Evolutionary conservation across 73 alveolate species (phyloP), one percentile per base, ranked within the genome.

Genomic region (Paraurostyla sp.): DNA sequence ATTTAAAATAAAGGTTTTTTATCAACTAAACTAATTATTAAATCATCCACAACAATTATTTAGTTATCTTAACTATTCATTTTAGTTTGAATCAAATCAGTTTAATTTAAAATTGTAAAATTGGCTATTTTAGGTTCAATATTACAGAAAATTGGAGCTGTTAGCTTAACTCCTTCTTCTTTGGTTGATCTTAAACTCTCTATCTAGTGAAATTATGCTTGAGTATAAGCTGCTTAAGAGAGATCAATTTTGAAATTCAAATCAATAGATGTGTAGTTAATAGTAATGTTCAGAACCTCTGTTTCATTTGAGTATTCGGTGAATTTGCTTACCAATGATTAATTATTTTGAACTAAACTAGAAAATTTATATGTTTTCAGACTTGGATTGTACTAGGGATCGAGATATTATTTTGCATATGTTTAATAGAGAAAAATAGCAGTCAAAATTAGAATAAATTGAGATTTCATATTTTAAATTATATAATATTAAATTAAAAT

Each of bases 141-240:
- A 6, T 59, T 59, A 23, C 76, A 59, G 49, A 59, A 59, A 7
- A 59, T 59, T 4, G 76, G 76, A 6, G 76, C 51, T 7, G 76
- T 59, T 3, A 59, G 49, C 32, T 49, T 59, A 3, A 59, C 76
- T 4, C 32, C 11, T 30, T 59, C 76, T 30, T 59, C 76, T 27
- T 59, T 59, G 22, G 76, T 59, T 20, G 76, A 59, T 59, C 32
- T 59, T 6, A 59, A 23, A 20, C 35, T 7, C 9, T 25, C 76
- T 27, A 59, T 59, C 32, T 13, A n/a, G 49, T 59, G 4, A 4
- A 25, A n/a, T 27, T n/a, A 59, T 43, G 49, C 32, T 59, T 30
- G 4, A 27, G 25, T 18, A n/a, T 11, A 59, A 6, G 49, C 43
- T 30, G 22, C 22, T 11, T 59, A 7, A 7, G 22, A 3, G 25